Conservation (phyloP, 805 yeast species). For the Candida verbasci region DNA sequence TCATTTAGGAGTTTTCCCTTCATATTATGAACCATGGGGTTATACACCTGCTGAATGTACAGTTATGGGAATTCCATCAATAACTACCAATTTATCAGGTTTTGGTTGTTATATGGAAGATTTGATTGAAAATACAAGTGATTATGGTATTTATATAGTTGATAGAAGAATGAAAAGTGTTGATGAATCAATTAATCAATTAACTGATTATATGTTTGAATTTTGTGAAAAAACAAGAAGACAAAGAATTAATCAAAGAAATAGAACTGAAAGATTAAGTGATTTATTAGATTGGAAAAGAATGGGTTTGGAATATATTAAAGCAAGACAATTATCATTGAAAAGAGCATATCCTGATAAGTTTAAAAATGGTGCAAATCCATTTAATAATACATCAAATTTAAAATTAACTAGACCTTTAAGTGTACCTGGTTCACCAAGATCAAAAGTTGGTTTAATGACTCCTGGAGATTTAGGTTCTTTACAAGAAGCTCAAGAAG, state of each 20-base stretch:
- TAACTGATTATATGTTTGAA: constrained; percentile 84
- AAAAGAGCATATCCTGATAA: constrained; percentile 91
- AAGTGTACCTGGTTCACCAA: constrained; percentile 96
- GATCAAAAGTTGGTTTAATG: constrained; percentile 71
- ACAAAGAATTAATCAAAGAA: constrained; percentile 96
- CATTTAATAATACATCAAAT: constrained; percentile 41
- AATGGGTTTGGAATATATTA: constrained; percentile 94
- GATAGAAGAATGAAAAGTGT: constrained; percentile 90
- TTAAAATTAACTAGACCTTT: constrained; percentile 84
- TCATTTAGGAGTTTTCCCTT: constrained; percentile 97
- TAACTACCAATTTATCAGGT: constrained; percentile 93
- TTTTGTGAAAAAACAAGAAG: constrained; percentile 87
- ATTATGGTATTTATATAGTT: constrained; percentile 95
- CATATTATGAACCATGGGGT: constrained; percentile 99
- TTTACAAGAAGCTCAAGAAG: constrained; percentile 80
- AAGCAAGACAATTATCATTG: constrained; percentile 88
- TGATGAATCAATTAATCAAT: constrained; percentile 89
- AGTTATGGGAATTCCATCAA: constrained; percentile 98
- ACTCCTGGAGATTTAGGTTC: constrained; percentile 99
- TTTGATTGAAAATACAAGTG: constrained; percentile 86
- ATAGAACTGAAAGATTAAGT: constrained; percentile 89
- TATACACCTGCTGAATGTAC: constrained; percentile 99
- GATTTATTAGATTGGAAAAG: constrained; percentile 96
- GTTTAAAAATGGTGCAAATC: constrained; percentile 52
- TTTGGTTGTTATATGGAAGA: constrained; percentile 99